These are phyloP conservation scores for Pinus taeda DNA, from an alignment of 75 land plant genomes.

Conservation along the genomic window DNA sequence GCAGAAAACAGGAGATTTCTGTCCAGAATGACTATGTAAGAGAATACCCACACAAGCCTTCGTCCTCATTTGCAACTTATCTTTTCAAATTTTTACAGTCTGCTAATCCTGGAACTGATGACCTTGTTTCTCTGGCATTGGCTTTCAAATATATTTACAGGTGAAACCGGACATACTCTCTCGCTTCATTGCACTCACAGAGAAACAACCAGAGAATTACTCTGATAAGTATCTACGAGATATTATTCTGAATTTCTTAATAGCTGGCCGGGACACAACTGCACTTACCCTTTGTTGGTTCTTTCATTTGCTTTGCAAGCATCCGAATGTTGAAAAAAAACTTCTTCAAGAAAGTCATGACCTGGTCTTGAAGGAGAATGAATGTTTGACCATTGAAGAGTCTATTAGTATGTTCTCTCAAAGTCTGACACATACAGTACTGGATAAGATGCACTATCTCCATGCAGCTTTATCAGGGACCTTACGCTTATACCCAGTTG, in stretches of 20 bases:
- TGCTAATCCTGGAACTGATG: not conserved
- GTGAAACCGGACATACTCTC: conserved; percentile 66
- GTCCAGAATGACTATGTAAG: conserved; percentile 13
- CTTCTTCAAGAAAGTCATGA: conserved; percentile 18
- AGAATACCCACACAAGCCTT: not conserved
- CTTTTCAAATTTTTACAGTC: not conserved
- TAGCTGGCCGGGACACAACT: conserved; percentile 86
- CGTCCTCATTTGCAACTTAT: not conserved
- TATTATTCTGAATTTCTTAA: conserved; percentile 60
- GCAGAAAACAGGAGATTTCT: conserved; percentile 18
- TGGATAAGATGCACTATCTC: conserved; percentile 47
- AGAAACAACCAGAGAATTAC: conserved; percentile 30
- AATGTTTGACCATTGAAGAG: not conserved
- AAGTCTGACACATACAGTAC: conserved; percentile 11
- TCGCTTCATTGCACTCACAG: conserved; percentile 43
- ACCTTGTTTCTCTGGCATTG: not conserved
- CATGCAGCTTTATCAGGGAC: conserved; percentile 79
- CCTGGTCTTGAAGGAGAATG: not conserved
- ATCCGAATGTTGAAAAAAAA: conserved; percentile 54
- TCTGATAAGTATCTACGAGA: conserved; percentile 51
- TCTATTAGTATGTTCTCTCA: conserved; percentile 3
- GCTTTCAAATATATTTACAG: not conserved
- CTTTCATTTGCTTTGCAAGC: conserved; percentile 59
- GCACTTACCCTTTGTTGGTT: conserved; percentile 83
- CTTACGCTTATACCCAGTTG: conserved; percentile 77